phyloP scores from a whole-genome alignment of 208 protist species.

The Acanthamoeba triangularis region DNA sequence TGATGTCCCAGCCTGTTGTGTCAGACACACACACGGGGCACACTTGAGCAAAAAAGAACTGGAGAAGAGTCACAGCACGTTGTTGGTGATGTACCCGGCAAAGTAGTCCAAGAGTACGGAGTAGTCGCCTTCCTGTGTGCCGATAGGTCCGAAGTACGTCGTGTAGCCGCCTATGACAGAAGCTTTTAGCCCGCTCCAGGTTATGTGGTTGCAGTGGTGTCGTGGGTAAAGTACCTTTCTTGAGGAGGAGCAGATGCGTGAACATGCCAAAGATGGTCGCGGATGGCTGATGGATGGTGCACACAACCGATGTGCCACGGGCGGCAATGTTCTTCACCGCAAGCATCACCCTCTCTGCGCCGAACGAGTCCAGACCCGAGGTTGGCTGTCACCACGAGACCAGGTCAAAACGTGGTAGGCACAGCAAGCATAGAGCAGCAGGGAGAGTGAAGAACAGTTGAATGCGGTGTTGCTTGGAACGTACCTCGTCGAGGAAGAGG shows the following conservation, averaged over 20 bases:
- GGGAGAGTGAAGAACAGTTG: too few species aligned
- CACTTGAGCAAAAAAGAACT: too few species aligned
- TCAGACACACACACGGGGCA: too few species aligned
- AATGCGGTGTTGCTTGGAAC: too few species aligned
- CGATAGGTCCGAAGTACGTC: slow-evolving; percentile 60
- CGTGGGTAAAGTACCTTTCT: slow-evolving; percentile 22
- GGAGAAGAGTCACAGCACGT: too few species aligned
- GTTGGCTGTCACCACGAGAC: too few species aligned
- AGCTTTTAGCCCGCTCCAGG: too few species aligned
- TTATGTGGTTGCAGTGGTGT: too few species aligned
- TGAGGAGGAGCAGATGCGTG: slow-evolving; percentile 75
- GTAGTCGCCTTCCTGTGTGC: slow-evolving; percentile 16
- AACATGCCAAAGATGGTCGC: slow-evolving; percentile 71
- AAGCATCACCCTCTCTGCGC: slow-evolving; percentile 69
- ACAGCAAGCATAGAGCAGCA: too few species aligned
- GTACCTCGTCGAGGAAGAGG: slow-evolving; percentile 83
- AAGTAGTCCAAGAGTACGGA: slow-evolving; percentile 53
- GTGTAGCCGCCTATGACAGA: background rate
- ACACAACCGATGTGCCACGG: slow-evolving; percentile 40
- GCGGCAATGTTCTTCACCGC: slow-evolving; percentile 60
- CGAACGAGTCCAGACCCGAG: slow-evolving; percentile 72
- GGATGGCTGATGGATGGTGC: slow-evolving; percentile 75
- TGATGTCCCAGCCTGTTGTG: background rate
- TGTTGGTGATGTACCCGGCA: background rate
- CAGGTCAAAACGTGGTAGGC: too few species aligned